These are phyloP conservation scores for Penicillium argentinense DNA, from an alignment of 495 filamentous ascomycete species.

Conservation along the genomic window DNA sequence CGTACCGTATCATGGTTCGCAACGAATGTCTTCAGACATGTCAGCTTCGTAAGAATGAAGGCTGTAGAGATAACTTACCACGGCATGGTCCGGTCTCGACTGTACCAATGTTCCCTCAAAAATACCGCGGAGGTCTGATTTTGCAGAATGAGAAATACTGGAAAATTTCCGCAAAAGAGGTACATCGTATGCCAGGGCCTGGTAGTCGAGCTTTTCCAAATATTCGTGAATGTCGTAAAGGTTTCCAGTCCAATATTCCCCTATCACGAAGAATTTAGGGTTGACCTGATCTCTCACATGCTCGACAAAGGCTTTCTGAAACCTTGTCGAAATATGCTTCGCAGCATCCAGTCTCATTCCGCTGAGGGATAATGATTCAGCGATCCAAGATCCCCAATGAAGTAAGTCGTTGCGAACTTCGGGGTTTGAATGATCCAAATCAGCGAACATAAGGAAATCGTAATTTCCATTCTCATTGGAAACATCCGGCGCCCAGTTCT, in stretches of 20 bases:
- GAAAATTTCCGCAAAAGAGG: constrained; percentile 68
- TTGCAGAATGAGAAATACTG: constrained; percentile 46
- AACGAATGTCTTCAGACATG: constrained; percentile 37
- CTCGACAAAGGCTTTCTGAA: constrained; percentile 59
- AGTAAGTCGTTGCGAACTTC: constrained; percentile 65
- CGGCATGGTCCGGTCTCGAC: constrained; percentile 58
- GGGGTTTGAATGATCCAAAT: constrained; percentile 65
- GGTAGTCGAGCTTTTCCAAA: constrained; percentile 57
- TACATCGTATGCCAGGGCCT: constrained; percentile 64
- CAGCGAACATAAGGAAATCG: constrained; percentile 68
- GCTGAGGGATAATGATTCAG: constrained; percentile 52
- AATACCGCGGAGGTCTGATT: constrained; percentile 59
- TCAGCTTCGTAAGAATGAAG: constrained; percentile 6
- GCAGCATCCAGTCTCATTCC: constrained; percentile 76
- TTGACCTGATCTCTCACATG: constrained; percentile 50
- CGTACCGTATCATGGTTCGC: constrained; percentile 48
- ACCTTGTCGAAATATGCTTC: constrained; percentile 67
- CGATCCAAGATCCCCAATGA: constrained; percentile 68
- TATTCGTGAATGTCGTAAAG: constrained; percentile 54
- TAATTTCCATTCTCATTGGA: constrained; percentile 68
- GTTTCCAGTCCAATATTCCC: constrained; percentile 71
- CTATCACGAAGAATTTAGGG: constrained; percentile 63
- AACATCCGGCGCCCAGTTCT: constrained; percentile 67
- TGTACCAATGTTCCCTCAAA: constrained; percentile 62
- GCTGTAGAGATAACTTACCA: constrained; percentile 42